Percentiles rank a stretch among this genome's conserved stretches.
phyloP scores from a whole-genome alignment of 1,284 basidiomycete genomes.

The Ceratorhiza oryzae-sativae region DNA sequence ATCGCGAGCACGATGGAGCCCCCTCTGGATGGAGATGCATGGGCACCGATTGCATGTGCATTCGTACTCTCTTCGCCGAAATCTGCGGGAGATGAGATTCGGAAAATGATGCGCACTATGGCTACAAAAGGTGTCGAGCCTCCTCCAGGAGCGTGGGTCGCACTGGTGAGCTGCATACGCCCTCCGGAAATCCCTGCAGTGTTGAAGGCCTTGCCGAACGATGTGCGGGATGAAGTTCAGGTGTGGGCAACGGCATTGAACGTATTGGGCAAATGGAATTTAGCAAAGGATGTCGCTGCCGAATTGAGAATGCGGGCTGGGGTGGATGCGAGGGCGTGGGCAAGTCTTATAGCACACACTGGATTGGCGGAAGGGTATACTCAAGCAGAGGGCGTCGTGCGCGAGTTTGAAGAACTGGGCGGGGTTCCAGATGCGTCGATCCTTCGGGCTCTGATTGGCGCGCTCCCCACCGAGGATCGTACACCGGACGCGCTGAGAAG shows the following conservation, averaged over 20 bases:
- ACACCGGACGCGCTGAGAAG: slow-evolving; percentile 1
- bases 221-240: neutral
- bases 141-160: slow-evolving; percentile 30
- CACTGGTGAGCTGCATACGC: slow-evolving; percentile 1
- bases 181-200: slow-evolving; percentile 19
- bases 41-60: slow-evolving; percentile 30
- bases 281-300: neutral
- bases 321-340: slow-evolving; percentile 20
- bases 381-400: neutral
- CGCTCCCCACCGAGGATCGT: neutral
- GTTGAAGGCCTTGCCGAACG: slow-evolving; percentile 21
- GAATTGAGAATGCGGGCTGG: neutral
- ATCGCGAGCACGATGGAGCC: slow-evolving; percentile 11
- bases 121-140: slow-evolving; percentile 12
- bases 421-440: slow-evolving; percentile 15
- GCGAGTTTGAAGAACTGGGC: slow-evolving; percentile 20
- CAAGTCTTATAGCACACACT: slow-evolving; percentile 7
- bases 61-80: neutral
- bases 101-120: slow-evolving; percentile 25
- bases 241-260: slow-evolving; percentile 17
- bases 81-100: slow-evolving; percentile 4
- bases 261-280: neutral
- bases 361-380: slow-evolving; percentile 2
- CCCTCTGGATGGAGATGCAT: slow-evolving; percentile 10
- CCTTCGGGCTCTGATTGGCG: slow-evolving; percentile 9